A percentile compares a stretch with the other conserved stretches of the same genome.
Conservation (phyloP, 768 basidiomycete genomes). For the Termitomyces sp. region DNA sequence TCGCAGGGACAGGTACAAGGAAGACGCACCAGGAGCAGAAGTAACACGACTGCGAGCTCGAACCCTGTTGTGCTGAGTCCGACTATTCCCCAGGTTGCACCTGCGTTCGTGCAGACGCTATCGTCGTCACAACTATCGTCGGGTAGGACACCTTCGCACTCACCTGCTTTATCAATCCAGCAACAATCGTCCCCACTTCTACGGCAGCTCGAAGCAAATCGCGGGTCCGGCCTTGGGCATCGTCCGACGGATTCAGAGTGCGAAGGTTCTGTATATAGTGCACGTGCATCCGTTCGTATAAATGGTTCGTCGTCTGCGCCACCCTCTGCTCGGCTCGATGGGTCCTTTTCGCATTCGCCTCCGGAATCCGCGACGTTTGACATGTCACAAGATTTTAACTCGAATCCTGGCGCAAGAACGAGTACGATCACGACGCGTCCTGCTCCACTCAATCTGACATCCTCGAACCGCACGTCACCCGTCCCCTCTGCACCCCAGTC, state of each 20-base stretch:
- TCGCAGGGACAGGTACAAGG: neutral
- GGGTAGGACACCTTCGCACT: neutral
- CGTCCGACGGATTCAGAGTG: constrained; percentile 1
- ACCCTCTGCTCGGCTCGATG: neutral
- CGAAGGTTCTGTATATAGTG: neutral
- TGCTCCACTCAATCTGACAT: constrained; percentile 22
- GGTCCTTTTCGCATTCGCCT: neutral
- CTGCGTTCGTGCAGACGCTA: neutral
- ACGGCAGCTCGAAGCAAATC: neutral
- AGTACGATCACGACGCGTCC: constrained; percentile 15
- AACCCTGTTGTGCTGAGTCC: constrained; percentile 3
- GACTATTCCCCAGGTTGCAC: neutral
- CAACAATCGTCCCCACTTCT: neutral
- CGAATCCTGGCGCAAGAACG: neutral
- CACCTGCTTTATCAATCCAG: neutral
- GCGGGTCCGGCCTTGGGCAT: neutral
- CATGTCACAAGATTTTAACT: neutral
- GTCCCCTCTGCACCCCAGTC: neutral
- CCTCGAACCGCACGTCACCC: neutral
- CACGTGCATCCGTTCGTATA: neutral
- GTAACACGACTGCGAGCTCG: constrained; percentile 12
- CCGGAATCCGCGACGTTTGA: neutral
- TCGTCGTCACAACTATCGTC: neutral
- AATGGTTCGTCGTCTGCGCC: neutral
- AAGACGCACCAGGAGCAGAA: constrained; percentile 3